phyloP scores from a whole-genome alignment of 805 yeast species.

The Saccharomycopsis fodiens region DNA sequence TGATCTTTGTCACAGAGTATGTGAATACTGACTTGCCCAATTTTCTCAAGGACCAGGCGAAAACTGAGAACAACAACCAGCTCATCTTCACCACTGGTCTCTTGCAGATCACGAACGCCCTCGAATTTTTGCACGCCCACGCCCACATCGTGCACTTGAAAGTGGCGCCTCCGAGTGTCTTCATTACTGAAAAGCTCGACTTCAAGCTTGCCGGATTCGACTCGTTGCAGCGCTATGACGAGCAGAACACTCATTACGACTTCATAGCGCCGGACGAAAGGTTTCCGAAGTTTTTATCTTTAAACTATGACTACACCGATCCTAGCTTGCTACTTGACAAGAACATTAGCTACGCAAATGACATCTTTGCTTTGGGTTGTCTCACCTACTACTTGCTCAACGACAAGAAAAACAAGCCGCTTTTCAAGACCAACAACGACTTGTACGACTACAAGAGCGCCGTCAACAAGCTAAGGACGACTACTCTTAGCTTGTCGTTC shows the following conservation, averaged over 20 bases:
- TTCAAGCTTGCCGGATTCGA: slow-evolving; percentile 87
- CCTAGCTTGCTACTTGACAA: slow-evolving; percentile 75
- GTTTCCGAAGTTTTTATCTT: slow-evolving; percentile 62
- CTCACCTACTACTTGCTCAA: slow-evolving; percentile 66
- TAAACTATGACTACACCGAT: slow-evolving; percentile 68
- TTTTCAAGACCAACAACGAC: slow-evolving; percentile 47
- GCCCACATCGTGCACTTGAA: slow-evolving; percentile 73
- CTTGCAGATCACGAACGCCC: slow-evolving; percentile 65
- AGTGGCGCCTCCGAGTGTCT: slow-evolving; percentile 67
- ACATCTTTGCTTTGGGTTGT: slow-evolving; percentile 78
- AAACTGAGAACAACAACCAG: slow-evolving; percentile 43
- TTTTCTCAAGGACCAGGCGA: slow-evolving; percentile 28
- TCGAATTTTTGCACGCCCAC: slow-evolving; percentile 74
- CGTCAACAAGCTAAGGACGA: slow-evolving; percentile 38
- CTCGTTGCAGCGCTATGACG: slow-evolving; percentile 37
- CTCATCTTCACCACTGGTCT: slow-evolving; percentile 74
- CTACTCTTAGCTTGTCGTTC: slow-evolving; percentile 35
- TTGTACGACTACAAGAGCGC: slow-evolving; percentile 55
- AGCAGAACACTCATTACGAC: slow-evolving; percentile 49
- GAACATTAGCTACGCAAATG: slow-evolving; percentile 58
- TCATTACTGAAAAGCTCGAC: slow-evolving; percentile 78
- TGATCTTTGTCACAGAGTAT: slow-evolving; percentile 80
- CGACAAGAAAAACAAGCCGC: slow-evolving; percentile 18
- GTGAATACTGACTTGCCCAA: slow-evolving; percentile 50
- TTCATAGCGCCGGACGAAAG: slow-evolving; percentile 66